Evolutionary conservation across 1,284 basidiomycete genomes (phyloP), one percentile per base, ranked within the genome.

Genomic region (Ceratobasidium theobromae): DNA sequence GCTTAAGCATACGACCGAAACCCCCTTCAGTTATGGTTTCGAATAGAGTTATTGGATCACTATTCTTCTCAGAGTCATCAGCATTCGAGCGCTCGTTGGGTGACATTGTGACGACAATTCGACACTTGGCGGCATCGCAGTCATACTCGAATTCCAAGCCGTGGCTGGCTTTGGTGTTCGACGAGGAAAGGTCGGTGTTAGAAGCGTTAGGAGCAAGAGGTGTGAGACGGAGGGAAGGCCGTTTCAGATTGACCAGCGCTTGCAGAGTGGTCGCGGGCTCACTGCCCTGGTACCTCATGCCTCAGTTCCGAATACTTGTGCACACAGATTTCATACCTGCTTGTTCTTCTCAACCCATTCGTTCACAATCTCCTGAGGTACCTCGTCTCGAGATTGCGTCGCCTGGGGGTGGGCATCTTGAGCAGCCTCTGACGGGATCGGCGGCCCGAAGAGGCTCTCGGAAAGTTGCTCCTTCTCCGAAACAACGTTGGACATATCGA

Each of bases 161-260:
- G 72, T 94, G 91, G 45, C 73, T 71, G 14, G 65, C 67, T 12
- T 46, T 84, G 80, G 53, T 82, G 82, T 32, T 41, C 27, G 48
- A 45, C 0, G 81, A 76, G 21, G 83, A 79, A 43, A 58, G 43
- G 30, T 58, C 55, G 28, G 43, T 32, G 28, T 58, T 58, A 16
- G 55, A 58, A 11, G 41, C 55, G 23, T 58, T 58, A 28, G 55
- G 33, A 9, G 81, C 77, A 51, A 86, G 81, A n/a, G 86, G 91
- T 35, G 83, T 89, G 48, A 85, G 83, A 49, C 82, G 87, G 64
- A 86, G 80, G 1, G 90, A 87, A 0, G 93, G 93, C 6, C 93
- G 85, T 75, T 95, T 95, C 72, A 95, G 84, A 73, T 95, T 95
- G 69, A 95, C 93, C 32, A 94, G 82, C 0, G 93, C 93, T 77